Base-by-base conservation (phyloP, 1,284 basidiomycete genomes). In the Fomes fomentarius region DNA sequence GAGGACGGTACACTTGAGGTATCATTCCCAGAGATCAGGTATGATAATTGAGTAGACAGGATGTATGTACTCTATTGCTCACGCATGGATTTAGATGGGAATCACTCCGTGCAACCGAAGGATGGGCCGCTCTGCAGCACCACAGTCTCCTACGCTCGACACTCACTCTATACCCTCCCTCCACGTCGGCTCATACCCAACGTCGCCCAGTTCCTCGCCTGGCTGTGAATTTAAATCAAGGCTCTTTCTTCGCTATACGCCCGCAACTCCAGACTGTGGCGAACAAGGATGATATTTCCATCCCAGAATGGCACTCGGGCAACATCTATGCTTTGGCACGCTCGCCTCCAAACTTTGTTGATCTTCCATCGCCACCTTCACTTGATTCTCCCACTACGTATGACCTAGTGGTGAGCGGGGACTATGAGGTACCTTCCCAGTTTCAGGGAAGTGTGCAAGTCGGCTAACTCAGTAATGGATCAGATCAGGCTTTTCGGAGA, bases 91-190 rank as follows among this genome's bases (percentile, higher is more conserved):
- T 19, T 43, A 85, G 89, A 48, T 93, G 91, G 91, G 66, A 76
- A 26, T 71, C 74, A 45, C 74, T 93, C 43, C 82, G 89, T 17
- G 74, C 77, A 34, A 85, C 84, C 1, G 85, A 91, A 70, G 91
- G 91, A n/a, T 93, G 91, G 91, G 86, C 89, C 17, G 85, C 81
- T 14, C 69, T 93, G 24, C 91, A 93, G 65, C 87, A 92, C 63
- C 81, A 90, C 62, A 78, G 80, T 17, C 69, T 91, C 17, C 73
- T 93, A n/a, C 80, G 77, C 33, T 80, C 85, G 1, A 80, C 76
- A 1, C 59, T 93, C 10, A 84, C 78, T 0, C 58, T 92, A 25
- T 66, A 73, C 45, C 83, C 85, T 1, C 80, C 81, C 0, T 50
- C 66, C n/a, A 42, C 25, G 12, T 22, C 7, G 1, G 15, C 33